These are phyloP conservation scores for Penicillium verhagenii DNA, from an alignment of 495 filamentous ascomycete genomes.

Conservation along the genomic window DNA sequence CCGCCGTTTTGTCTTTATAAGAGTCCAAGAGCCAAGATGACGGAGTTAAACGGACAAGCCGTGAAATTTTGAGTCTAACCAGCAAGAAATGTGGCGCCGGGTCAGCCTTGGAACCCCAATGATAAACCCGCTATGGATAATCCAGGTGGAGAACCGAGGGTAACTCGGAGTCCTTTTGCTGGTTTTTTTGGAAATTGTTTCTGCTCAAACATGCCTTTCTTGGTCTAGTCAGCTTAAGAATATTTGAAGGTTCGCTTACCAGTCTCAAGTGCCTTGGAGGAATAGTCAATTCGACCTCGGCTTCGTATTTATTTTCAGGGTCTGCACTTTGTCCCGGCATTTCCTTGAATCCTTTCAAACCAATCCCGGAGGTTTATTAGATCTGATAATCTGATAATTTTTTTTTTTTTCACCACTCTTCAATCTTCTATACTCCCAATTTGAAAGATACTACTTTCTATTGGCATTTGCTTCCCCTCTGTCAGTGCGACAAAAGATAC, in stretches of 20 bases:
- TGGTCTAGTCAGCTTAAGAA: not conserved
- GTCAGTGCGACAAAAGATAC: not conserved
- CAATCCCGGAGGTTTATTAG: not conserved
- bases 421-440: too few relatives aligned
- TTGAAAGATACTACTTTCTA: too few relatives aligned
- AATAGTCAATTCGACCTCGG: not conserved
- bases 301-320: conserved; percentile 1
- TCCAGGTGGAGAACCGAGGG: conserved; percentile 3
- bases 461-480: too few relatives aligned
- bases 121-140: not conserved
- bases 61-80: not conserved
- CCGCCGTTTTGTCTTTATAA: not conserved
- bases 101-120: conserved; percentile 1
- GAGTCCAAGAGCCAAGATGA: not conserved
- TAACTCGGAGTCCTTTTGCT: not conserved
- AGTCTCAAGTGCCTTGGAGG: too few relatives aligned
- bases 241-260: not conserved
- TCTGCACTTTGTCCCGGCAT: not conserved
- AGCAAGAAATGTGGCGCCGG: not conserved
- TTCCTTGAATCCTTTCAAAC: not conserved
- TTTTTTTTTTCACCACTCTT: too few relatives aligned
- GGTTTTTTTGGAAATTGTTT: not conserved
- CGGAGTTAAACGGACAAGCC: not conserved
- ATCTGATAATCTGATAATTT: not conserved
- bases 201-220: not conserved